These are phyloP conservation scores for Achlya hypogyna DNA, from an alignment of 352 stramenopile species.

Conservation along the genomic window DNA sequence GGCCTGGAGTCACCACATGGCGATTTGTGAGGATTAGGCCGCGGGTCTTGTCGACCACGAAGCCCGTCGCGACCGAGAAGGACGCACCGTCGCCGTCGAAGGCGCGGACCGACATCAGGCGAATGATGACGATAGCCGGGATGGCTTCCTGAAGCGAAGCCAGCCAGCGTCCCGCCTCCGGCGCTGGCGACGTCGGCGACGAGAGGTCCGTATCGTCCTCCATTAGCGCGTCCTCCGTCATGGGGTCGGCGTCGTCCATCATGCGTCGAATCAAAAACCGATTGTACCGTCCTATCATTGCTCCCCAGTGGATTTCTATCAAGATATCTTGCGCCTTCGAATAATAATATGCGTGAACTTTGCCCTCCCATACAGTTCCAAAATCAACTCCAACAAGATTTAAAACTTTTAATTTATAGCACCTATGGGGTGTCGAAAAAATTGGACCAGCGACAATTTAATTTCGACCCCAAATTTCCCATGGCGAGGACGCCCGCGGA, in stretches of 20 bases:
- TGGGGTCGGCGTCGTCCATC: slow-evolving; percentile 15
- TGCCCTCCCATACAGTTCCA: not conserved
- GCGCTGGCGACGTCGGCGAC: not conserved
- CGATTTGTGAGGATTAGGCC: slow-evolving; percentile 89
- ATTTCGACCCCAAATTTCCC: no score
- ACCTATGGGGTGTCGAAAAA: no score
- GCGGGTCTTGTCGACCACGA: slow-evolving; percentile 83
- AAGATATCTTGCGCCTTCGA: not conserved
- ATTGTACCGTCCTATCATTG: not conserved
- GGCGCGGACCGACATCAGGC: slow-evolving; percentile 71
- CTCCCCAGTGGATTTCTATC: not conserved
- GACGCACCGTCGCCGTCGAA: slow-evolving; percentile 83
- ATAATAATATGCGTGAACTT: not conserved
- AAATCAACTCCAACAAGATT: not conserved
- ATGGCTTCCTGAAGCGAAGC: slow-evolving; percentile 57
- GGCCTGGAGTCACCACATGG: slow-evolving; percentile 85
- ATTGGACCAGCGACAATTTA: no score
- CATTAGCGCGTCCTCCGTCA: not conserved
- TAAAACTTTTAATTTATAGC: not conserved
- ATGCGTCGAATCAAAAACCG: not conserved
- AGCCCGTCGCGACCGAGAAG: slow-evolving; percentile 85
- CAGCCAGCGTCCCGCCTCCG: slow-evolving; percentile 68
- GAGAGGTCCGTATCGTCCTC: not conserved
- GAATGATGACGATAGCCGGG: slow-evolving; percentile 80
- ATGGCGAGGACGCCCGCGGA: no score